Conservation (phyloP, 2,329 filamentous ascomycete species). For the Exophiala alcalophila region DNA sequence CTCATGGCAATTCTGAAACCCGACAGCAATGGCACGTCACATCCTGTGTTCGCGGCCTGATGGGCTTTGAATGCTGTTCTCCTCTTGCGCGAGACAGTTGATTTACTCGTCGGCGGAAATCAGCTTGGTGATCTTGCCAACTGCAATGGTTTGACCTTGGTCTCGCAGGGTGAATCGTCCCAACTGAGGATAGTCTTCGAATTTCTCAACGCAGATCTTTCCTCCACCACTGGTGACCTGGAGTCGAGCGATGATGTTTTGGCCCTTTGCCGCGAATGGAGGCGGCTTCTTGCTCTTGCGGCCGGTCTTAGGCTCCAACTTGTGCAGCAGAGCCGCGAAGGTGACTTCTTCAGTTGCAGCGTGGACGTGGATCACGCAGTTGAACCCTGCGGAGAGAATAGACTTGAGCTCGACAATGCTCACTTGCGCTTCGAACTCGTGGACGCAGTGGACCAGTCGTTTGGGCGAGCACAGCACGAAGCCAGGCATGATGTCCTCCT, state of each 20-base stretch:
- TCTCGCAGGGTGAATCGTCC: constrained; percentile 87
- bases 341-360: constrained; percentile 97
- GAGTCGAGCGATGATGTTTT: constrained; percentile 87
- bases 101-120: constrained; percentile 48
- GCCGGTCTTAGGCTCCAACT: constrained; percentile 89
- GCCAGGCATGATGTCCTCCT: constrained; percentile 92
- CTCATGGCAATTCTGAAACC: too few species aligned
- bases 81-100: background rate
- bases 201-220: constrained; percentile 86
- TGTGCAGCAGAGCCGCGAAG: constrained; percentile 82
- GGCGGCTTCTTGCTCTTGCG: constrained; percentile 92
- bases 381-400: constrained; percentile 92
- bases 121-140: constrained; percentile 97
- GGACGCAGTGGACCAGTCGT: constrained; percentile 86
- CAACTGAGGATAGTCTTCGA: constrained; percentile 93
- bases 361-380: constrained; percentile 96
- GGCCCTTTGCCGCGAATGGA: constrained; percentile 75
- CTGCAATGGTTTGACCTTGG: constrained; percentile 98
- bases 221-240: constrained; percentile 82
- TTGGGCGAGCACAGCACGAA: constrained; percentile 96
- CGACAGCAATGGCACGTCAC: too few species aligned
- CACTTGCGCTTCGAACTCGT: constrained; percentile 92
- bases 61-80: too few species aligned
- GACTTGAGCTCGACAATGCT: constrained; percentile 90
- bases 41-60: too few species aligned